phyloP scores from a whole-genome alignment of 345 rosid genomes.

The Toxicodendron radicans region DNA sequence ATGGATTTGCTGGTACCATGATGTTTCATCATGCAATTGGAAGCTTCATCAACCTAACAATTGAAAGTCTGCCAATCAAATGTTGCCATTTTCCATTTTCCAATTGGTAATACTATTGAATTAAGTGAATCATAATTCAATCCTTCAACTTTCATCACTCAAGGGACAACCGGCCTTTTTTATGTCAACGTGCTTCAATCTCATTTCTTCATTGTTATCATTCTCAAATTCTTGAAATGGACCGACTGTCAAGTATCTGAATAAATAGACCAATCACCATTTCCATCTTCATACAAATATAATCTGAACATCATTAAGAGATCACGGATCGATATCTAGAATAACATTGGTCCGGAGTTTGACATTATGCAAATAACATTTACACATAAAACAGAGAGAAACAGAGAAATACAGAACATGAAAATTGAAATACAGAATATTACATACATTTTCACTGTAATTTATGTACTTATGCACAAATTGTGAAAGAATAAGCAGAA shows the following conservation, averaged over 20 bases:
- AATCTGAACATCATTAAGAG: neutral
- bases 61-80: neutral
- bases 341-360: neutral
- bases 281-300: neutral
- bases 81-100: neutral
- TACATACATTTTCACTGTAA: neutral
- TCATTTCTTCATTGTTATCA: constrained; percentile 9
- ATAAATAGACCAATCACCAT: neutral
- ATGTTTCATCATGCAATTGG: constrained; percentile 5
- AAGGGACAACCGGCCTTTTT: neutral
- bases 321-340: no score
- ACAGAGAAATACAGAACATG: neutral
- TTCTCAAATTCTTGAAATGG: neutral
- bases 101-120: neutral
- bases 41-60: neutral
- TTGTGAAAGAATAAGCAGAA: constrained; percentile 49
- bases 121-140: neutral
- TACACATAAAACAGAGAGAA: constrained; percentile 7
- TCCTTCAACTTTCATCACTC: neutral
- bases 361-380: neutral
- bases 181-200: constrained; percentile 5
- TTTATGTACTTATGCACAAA: constrained; percentile 13
- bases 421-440: neutral
- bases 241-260: constrained; percentile 2
- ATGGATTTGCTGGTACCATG: neutral